Percentiles rank a stretch among this genome's conserved stretches.
phyloP scores from a whole-genome alignment of 2,329 filamentous ascomycete species.

The Nemania diffusa region DNA sequence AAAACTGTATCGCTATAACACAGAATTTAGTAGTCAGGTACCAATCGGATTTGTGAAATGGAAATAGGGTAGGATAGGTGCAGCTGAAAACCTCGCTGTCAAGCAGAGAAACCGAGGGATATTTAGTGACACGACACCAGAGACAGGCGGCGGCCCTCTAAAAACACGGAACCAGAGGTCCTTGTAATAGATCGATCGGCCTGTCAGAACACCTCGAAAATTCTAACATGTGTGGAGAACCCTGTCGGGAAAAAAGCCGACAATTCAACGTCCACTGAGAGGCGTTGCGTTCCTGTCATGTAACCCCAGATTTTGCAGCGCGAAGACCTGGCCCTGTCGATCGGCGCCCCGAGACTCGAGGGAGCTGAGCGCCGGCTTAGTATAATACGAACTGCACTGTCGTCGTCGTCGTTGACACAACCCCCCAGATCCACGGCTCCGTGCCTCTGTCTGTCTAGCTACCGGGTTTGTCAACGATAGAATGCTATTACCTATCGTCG shows the following conservation, averaged over 20 bases:
- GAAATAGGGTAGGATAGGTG: background rate
- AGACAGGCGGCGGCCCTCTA: constrained; percentile 5
- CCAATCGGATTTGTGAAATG: background rate
- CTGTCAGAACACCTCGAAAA: constrained; percentile 10
- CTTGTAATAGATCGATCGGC: constrained; percentile 20
- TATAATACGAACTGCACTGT: constrained; percentile 24
- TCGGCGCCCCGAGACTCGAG: constrained; percentile 30
- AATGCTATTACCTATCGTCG: constrained; percentile 43
- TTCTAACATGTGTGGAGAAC: constrained; percentile 43
- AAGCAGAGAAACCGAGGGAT: constrained; percentile 12
- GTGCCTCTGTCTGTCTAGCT: constrained; percentile 11
- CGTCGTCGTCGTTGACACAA: background rate
- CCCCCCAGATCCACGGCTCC: background rate
- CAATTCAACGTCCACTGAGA: constrained; percentile 26
- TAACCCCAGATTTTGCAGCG: constrained; percentile 36
- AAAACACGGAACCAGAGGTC: constrained; percentile 33
- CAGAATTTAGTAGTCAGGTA: background rate
- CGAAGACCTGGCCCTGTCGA: constrained; percentile 31
- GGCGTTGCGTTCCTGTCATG: constrained; percentile 24
- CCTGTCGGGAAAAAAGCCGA: constrained; percentile 36
- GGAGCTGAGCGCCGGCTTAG: constrained; percentile 18
- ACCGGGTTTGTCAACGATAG: constrained; percentile 31
- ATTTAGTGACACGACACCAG: constrained; percentile 20
- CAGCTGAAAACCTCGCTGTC: constrained; percentile 17
- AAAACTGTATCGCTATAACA: constrained; percentile 2